These are phyloP conservation scores for Panaeolus papilionaceus DNA, from an alignment of 768 basidiomycete genomes.

Conservation along the genomic window DNA sequence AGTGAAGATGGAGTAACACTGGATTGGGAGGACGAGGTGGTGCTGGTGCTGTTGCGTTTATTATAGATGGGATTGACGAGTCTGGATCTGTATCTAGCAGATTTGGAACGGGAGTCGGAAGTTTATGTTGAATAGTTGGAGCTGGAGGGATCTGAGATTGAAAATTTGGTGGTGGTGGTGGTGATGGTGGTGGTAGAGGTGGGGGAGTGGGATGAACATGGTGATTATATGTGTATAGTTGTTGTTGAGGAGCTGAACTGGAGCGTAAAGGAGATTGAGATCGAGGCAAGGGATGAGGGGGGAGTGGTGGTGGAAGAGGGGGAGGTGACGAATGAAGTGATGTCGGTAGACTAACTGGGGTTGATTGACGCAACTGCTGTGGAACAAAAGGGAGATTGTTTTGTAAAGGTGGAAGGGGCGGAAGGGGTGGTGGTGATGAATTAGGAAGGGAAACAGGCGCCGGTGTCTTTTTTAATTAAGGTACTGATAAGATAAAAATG, in stretches of 20 bases:
- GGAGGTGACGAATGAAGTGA: conserved; percentile 24
- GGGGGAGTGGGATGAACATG: conserved; percentile 2
- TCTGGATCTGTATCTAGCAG: conserved; percentile 69
- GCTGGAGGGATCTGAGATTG: background rate
- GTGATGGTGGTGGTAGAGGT: conserved; percentile 4
- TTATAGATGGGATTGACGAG: conserved; percentile 21
- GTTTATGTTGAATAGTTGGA: conserved; percentile 14
- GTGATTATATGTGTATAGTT: background rate
- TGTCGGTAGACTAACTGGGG: conserved; percentile 9
- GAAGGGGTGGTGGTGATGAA: conserved; percentile 13
- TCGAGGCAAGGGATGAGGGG: conserved; percentile 17
- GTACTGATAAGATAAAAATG: conserved; percentile 3
- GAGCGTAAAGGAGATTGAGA: conserved; percentile 14
- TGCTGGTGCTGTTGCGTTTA: conserved; percentile 37
- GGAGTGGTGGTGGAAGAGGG: conserved; percentile 25
- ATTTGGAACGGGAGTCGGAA: conserved; percentile 50
- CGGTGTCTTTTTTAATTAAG: conserved; percentile 15
- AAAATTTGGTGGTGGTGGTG: conserved; percentile 19
- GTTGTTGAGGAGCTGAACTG: background rate
- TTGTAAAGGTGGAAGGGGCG: conserved; percentile 19
- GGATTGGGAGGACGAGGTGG: conserved; percentile 91
- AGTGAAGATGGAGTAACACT: conserved; percentile 82
- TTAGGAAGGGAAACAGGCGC: conserved; percentile 11
- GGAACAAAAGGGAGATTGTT: background rate
- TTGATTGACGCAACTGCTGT: conserved; percentile 7